Evolutionary conservation across 2,329 filamentous ascomycete genomes (phyloP).

Genomic region (Phialocephala sp.): DNA sequence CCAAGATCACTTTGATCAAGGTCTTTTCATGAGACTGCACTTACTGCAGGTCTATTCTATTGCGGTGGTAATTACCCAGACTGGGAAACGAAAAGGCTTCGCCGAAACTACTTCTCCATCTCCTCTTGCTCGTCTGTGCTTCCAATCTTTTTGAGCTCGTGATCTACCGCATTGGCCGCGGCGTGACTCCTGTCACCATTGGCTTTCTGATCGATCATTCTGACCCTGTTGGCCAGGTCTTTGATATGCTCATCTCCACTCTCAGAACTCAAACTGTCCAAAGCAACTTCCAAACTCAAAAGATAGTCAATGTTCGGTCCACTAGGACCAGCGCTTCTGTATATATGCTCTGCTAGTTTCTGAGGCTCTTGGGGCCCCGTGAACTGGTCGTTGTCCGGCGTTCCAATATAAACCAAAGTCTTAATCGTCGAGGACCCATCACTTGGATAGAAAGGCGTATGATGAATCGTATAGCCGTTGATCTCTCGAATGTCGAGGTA

Average conservation of each 20-base stretch:
- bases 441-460: conserved; percentile 77
- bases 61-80: conserved; percentile 34
- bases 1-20: conserved; percentile 41
- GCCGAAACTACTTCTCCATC: conserved; percentile 51
- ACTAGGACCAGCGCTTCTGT: conserved; percentile 77
- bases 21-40: conserved; percentile 38
- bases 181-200: conserved; percentile 28
- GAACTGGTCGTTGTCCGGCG: conserved; percentile 92
- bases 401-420: conserved; percentile 89
- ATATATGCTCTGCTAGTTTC: conserved; percentile 80
- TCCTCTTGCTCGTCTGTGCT: conserved; percentile 66
- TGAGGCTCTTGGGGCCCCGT: conserved; percentile 82
- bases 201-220: conserved; percentile 58
- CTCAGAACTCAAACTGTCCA: conserved; percentile 74
- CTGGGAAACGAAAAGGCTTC: conserved; percentile 37
- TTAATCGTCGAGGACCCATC: conserved; percentile 50
- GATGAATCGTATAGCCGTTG: conserved; percentile 95
- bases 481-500: conserved; percentile 98
- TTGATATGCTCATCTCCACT: conserved; percentile 85
- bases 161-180: conserved; percentile 31
- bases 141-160: conserved; percentile 51
- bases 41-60: conserved; percentile 40
- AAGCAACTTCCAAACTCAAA: conserved; percentile 75
- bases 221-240: conserved; percentile 77
- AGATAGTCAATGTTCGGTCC: conserved; percentile 92